Percentiles rank a stretch among this genome's conserved stretches.
Conservation (phyloP, 345 rosid genomes). For the Zanthoxylum bungeanum region DNA sequence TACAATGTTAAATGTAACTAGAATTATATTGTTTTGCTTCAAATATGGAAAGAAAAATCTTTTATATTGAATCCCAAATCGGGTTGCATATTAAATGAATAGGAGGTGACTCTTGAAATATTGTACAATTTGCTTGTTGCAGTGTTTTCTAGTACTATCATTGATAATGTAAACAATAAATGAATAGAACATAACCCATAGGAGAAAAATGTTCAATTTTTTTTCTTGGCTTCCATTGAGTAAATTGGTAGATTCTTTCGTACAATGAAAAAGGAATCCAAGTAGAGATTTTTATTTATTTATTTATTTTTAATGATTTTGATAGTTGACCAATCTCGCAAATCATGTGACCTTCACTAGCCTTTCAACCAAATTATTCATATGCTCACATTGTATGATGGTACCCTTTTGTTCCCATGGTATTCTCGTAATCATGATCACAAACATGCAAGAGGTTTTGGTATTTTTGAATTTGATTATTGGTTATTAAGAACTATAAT, state of each 20-base stretch:
- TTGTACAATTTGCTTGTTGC: background rate
- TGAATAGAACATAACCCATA: background rate
- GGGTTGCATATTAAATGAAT: too few relatives aligned
- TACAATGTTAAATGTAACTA: too few relatives aligned
- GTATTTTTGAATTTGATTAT: slow-evolving; percentile 6
- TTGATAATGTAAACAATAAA: background rate
- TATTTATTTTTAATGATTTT: background rate
- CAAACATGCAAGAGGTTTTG: slow-evolving; percentile 28
- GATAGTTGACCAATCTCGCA: slow-evolving; percentile 26
- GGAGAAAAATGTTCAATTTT: too few relatives aligned
- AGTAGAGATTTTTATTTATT: background rate
- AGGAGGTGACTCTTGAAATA: background rate
- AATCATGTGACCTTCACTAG: slow-evolving; percentile 42
- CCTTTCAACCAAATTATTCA: slow-evolving; percentile 26
- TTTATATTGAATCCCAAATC: too few relatives aligned
- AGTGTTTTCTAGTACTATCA: background rate
- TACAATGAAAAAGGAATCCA: background rate
- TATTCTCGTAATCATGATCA: slow-evolving; percentile 13
- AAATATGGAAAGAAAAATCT: too few relatives aligned
- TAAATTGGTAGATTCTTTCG: background rate
- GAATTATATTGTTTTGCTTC: too few relatives aligned
- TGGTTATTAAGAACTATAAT: background rate
- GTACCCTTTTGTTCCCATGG: slow-evolving; percentile 20
- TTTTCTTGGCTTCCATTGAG: background rate
- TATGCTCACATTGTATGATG: slow-evolving; percentile 5